Percentiles rank a stretch among this genome's conserved stretches.
These are phyloP conservation scores for Boletus speciosus DNA, from an alignment of 768 basidiomycete species.

Conservation along the genomic window DNA sequence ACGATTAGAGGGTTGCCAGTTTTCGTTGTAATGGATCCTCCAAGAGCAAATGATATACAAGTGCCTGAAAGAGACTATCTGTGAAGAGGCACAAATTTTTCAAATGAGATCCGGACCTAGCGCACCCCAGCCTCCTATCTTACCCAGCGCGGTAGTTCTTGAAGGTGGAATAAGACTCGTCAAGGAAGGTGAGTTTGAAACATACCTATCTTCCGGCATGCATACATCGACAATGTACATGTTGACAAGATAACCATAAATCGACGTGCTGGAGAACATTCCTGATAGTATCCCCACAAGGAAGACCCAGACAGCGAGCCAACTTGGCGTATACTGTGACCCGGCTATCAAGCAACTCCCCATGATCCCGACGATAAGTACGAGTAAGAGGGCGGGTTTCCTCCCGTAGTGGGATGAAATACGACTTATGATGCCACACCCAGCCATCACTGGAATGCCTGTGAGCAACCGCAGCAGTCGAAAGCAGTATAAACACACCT, in stretches of 20 bases:
- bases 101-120: conserved; percentile 19
- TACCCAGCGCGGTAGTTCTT: conserved; percentile 28
- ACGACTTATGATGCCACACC: conserved; percentile 21
- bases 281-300: conserved; percentile 17
- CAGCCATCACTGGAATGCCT: conserved; percentile 18
- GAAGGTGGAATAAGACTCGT: conserved; percentile 2
- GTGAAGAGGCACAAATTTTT: not conserved
- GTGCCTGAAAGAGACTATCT: conserved; percentile 14
- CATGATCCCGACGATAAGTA: conserved; percentile 4
- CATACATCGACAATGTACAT: conserved; percentile 30
- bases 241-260: conserved; percentile 19
- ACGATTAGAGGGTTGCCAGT: conserved; percentile 23
- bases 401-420: conserved; percentile 28
- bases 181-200: not conserved
- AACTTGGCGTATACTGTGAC: conserved; percentile 14
- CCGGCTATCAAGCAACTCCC: conserved; percentile 14
- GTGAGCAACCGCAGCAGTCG: not conserved
- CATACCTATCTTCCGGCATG: conserved; percentile 22
- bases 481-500: conserved; percentile 12
- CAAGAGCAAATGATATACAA: conserved; percentile 25
- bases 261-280: conserved; percentile 14
- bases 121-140: conserved; percentile 26
- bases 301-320: conserved; percentile 17
- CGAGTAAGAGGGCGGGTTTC: conserved; percentile 18
- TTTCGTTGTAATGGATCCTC: conserved; percentile 29